Evolutionary conservation across 148 eudicot species (phyloP), one percentile per base, ranked within the genome.

Genomic region (Spergularia bocconei): DNA sequence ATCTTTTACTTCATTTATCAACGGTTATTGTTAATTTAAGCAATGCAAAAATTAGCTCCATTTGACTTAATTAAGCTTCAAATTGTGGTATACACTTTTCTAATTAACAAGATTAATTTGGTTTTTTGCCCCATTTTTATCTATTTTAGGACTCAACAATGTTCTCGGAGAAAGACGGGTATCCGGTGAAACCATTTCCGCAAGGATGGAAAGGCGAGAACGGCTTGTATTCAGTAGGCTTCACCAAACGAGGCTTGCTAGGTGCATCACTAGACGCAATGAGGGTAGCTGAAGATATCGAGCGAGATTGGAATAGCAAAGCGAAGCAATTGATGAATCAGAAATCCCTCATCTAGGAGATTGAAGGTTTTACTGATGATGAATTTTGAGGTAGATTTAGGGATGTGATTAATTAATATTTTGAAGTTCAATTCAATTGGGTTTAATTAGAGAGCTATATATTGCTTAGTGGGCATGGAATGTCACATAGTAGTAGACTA

Each of bases 161-260:
- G 80, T 91, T 91, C 76, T 86, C 91, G 0, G 80, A 83, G 58
- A 78, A 88, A 78, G 88, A 91, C 73, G 91, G 92, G 5, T 86
- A 79, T 23, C 92, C 96, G 13, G 66, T 72, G 33, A 82, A 89
- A 59, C 88, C 86, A 71, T 88, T 86, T 80, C 92, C 96, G 0
- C 76, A 89, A 14, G 91, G 96, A 20, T 91, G 96, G 96, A 91
- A 91, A 89, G 91, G 96, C 3, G 87, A 88, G 67, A 84, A 87
- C 11, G 96, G 96, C 11, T 72, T 91, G 65, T 91, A 87, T 47
- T 87, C 96, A 0, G 89, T 86, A 21, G 96, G 96, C 4, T 91
- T 88, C 81, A 85, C 92, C 12, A 88, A 86, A 70, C 91, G 89
- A 13, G 96, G 92, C 38, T 67, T 91, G 68, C 82, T 85, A 7